Conservation (phyloP, 179 eudicot genomes). For the Monotropa hypopitys region DNA sequence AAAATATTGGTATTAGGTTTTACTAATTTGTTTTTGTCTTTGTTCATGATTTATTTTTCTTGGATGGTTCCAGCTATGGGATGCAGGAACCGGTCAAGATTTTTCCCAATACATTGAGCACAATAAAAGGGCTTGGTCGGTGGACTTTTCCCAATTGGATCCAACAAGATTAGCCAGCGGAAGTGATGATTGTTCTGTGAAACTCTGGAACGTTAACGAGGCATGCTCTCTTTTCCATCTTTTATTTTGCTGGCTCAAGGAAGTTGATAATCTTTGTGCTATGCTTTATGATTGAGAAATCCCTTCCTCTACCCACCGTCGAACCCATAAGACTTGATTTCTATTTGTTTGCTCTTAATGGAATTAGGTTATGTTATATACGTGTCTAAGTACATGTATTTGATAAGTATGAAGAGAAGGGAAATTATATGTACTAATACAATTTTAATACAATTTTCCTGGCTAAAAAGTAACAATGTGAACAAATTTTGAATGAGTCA, state of each 20-base stretch:
- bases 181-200: slow-evolving; percentile 89
- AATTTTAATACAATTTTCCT: background rate
- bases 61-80: slow-evolving; percentile 69
- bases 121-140: slow-evolving; percentile 85
- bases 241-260: slow-evolving; percentile 5
- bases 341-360: background rate
- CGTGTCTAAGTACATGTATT: background rate
- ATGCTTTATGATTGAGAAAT: background rate
- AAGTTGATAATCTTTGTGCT: background rate
- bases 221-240: slow-evolving; percentile 21
- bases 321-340: background rate
- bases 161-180: slow-evolving; percentile 92
- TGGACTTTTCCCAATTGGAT: slow-evolving; percentile 81
- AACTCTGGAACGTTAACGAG: slow-evolving; percentile 85
- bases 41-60: background rate
- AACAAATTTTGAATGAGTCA: background rate
- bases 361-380: background rate
- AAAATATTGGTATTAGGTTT: background rate
- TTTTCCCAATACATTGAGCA: slow-evolving; percentile 58
- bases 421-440: background rate
- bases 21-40: background rate
- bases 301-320: background rate
- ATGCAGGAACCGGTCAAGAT: slow-evolving; percentile 77
- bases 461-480: background rate
- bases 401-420: background rate